phyloP scores from a whole-genome alignment of 2,329 filamentous ascomycete genomes.

The Byssoonygena ceratinophila region DNA sequence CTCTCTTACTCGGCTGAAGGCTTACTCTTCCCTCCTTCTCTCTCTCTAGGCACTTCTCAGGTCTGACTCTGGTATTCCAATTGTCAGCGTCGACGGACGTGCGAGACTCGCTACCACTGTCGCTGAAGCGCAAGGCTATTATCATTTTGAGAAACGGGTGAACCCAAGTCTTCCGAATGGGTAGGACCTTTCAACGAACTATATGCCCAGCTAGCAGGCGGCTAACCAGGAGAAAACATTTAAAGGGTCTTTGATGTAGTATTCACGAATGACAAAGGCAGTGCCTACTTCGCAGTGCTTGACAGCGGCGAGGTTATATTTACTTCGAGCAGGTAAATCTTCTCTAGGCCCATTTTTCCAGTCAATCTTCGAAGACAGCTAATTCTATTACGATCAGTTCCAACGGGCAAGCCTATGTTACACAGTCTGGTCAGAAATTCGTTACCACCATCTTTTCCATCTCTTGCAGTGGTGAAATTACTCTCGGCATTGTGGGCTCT shows the following conservation, averaged over 20 bases:
- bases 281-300: background rate
- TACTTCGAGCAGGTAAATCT: background rate
- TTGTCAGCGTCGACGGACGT: background rate
- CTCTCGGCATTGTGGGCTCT: background rate
- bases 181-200: background rate
- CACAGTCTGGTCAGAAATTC: background rate
- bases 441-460: background rate
- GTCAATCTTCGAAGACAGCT: background rate
- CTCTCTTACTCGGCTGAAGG: background rate
- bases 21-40: too few species aligned
- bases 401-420: background rate
- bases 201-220: background rate
- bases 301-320: conserved; percentile 1
- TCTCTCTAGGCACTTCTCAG: background rate
- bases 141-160: background rate
- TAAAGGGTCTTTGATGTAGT: background rate
- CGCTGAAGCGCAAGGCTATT: background rate
- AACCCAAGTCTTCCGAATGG: background rate
- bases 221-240: background rate
- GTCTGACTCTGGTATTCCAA: background rate
- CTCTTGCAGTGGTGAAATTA: background rate
- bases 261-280: background rate
- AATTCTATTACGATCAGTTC: background rate
- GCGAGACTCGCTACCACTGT: background rate
- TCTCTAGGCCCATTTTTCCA: background rate